Evolutionary conservation across 345 rosid species (phyloP).

Genomic region (Murraya koenigii): DNA sequence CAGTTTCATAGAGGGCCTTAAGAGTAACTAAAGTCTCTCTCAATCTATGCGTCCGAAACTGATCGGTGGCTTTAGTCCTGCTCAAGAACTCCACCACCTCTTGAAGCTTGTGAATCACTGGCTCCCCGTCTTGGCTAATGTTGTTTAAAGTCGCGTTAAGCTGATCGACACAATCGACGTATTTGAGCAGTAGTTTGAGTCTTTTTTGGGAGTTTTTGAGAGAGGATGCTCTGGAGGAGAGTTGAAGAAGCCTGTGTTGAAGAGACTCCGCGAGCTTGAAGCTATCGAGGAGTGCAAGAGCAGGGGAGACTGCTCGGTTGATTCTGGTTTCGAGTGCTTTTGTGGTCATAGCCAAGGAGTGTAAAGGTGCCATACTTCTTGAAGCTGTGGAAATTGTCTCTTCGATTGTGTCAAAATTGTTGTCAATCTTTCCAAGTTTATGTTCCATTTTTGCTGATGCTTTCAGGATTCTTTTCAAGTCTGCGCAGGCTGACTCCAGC

Average conservation of each 20-base stretch:
- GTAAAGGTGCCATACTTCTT: constrained; percentile 49
- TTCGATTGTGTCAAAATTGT: constrained; percentile 33
- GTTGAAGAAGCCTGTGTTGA: constrained; percentile 37
- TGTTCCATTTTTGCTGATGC: constrained; percentile 31
- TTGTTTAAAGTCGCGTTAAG: constrained; percentile 36
- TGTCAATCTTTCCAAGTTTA: constrained; percentile 36
- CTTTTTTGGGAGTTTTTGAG: constrained; percentile 27
- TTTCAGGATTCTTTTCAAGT: constrained; percentile 40
- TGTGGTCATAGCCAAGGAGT: constrained; percentile 48
- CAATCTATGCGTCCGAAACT: constrained; percentile 40
- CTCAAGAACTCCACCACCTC: constrained; percentile 78
- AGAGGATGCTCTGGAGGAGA: constrained; percentile 29
- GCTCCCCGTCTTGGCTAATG: constrained; percentile 46
- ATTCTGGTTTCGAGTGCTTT: constrained; percentile 64
- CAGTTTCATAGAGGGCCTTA: constrained; percentile 45
- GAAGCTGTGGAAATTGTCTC: constrained; percentile 41
- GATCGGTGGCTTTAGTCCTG: constrained; percentile 67
- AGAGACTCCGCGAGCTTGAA: constrained; percentile 50
- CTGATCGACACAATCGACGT: constrained; percentile 45
- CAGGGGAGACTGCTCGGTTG: constrained; percentile 54
- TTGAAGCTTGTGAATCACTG: constrained; percentile 63
- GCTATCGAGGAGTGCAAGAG: constrained; percentile 43
- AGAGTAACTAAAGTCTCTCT: constrained; percentile 55
- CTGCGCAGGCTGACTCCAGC: constrained; percentile 42
- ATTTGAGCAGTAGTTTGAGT: constrained; percentile 35